Base-by-base conservation (phyloP, 108 stramenopile genomes). In the Nitzschia sp. region DNA sequence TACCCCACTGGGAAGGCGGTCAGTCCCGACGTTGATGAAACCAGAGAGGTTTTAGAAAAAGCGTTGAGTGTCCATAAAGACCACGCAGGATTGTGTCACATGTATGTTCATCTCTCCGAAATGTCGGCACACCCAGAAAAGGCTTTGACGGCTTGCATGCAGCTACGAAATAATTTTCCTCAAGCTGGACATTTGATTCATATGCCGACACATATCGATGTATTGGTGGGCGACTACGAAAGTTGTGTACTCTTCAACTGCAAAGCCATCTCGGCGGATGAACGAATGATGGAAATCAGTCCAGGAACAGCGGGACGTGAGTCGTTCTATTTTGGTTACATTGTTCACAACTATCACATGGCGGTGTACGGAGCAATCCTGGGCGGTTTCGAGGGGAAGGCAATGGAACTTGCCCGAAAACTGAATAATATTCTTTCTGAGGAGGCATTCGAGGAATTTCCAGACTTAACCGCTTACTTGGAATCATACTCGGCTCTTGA, bases 161-260 rank as follows among this genome's bases (percentile, higher is more conserved):
- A 81, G 22, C 70, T 95, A 36, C 75, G 90, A 34, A 58, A 68
- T 30, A 70, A 77, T 29, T 93, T 90, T 54, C 88, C 88, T 2
- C 81, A 90, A 75, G 92, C 89, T 8, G 89, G 92, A 27, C 92
- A 93, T 73, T 58, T 93, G 30, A 78, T 93, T 50, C 92, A 93
- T 73, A 85, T 85, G 84, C 79, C 88, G 9, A 92, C 94, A 11
- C 94, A 95, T 71, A 95, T 95, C 60, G 91, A 95, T 68, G 91
- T 92, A 4, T 76, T 92, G 33, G 77, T 95, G 21, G 94, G 94
- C 27, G 91, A 95, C 56, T 92, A 92, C 52, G 87, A 90, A 57
- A 78, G 80, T 31, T 88, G 87, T 48, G 88, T 95, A 0, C 56
- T 55, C 9, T 92, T 72, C 75, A 95, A 95, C 62, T 71, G 58